These are phyloP conservation scores for Achaetomium macrosporum DNA, from an alignment of 2,329 filamentous ascomycete genomes.

Conservation along the genomic window DNA sequence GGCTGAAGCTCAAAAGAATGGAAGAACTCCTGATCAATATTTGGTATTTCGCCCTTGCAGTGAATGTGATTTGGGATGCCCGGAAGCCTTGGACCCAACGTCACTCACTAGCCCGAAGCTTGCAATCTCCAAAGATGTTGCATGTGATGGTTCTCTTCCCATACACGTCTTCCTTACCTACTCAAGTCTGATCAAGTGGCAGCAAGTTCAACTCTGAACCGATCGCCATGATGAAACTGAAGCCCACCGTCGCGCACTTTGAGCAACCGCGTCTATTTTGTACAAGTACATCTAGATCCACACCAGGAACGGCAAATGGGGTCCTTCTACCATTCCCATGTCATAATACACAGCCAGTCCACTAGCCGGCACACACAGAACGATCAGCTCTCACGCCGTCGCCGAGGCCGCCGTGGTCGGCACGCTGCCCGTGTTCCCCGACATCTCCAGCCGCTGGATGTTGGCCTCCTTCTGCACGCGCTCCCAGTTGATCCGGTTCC, in stretches of 20 bases:
- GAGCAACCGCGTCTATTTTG: slow-evolving; percentile 7
- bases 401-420: neutral
- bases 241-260: neutral
- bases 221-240: too few species aligned
- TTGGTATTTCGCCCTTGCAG: neutral
- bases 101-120: too few species aligned
- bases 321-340: neutral
- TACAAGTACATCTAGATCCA: slow-evolving; percentile 11
- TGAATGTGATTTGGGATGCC: neutral
- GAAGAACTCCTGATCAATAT: slow-evolving; percentile 1
- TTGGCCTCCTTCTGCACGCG: slow-evolving; percentile 50
- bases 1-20: slow-evolving; percentile 9
- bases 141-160: too few species aligned
- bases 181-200: too few species aligned
- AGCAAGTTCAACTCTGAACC: too few species aligned
- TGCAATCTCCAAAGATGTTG: too few species aligned
- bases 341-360: neutral
- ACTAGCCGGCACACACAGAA: neutral
- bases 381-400: neutral
- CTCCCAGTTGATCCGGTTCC: slow-evolving; percentile 81
- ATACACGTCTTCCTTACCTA: too few species aligned
- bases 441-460: slow-evolving; percentile 12
- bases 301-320: slow-evolving; percentile 2
- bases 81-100: too few species aligned
- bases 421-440: neutral